These are phyloP conservation scores for Lactifluus rugatus DNA, from an alignment of 768 basidiomycete genomes.

Conservation along the genomic window DNA sequence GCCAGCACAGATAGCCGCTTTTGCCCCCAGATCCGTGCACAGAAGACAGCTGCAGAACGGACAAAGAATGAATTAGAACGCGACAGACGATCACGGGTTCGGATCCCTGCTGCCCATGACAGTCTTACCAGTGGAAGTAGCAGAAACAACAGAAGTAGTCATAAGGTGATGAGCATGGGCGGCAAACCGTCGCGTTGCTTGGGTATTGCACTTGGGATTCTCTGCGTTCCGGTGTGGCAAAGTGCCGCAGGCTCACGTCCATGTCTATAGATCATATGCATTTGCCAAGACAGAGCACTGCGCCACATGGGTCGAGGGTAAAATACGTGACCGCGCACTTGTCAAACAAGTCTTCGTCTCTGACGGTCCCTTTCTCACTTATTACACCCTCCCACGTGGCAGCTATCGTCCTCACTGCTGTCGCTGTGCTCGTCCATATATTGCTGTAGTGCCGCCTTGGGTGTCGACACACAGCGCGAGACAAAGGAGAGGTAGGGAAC, in stretches of 20 bases:
- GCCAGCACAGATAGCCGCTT: background rate
- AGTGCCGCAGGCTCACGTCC: conserved; percentile 8
- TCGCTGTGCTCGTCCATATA: background rate
- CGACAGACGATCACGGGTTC: no score
- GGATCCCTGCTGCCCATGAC: no score
- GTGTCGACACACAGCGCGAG: background rate
- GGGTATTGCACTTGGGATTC: background rate
- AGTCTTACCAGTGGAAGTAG: no score
- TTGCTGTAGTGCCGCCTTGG: background rate
- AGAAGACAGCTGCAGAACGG: conserved; percentile 5
- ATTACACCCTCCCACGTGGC: background rate
- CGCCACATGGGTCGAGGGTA: background rate
- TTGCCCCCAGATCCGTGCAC: background rate
- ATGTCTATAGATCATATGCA: conserved; percentile 11
- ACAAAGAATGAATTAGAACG: background rate
- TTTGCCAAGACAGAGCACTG: conserved; percentile 1
- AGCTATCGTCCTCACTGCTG: background rate
- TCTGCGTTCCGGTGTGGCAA: background rate
- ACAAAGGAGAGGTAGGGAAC: conserved; percentile 6
- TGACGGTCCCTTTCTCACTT: background rate
- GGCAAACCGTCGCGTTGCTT: no score
- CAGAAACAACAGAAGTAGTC: no score
- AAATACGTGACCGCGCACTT: conserved; percentile 2
- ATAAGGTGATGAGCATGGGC: no score
- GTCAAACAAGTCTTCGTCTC: conserved; percentile 2